phyloP scores from a whole-genome alignment of 2,329 filamentous ascomycete genomes.

The Microcera coccophila region DNA sequence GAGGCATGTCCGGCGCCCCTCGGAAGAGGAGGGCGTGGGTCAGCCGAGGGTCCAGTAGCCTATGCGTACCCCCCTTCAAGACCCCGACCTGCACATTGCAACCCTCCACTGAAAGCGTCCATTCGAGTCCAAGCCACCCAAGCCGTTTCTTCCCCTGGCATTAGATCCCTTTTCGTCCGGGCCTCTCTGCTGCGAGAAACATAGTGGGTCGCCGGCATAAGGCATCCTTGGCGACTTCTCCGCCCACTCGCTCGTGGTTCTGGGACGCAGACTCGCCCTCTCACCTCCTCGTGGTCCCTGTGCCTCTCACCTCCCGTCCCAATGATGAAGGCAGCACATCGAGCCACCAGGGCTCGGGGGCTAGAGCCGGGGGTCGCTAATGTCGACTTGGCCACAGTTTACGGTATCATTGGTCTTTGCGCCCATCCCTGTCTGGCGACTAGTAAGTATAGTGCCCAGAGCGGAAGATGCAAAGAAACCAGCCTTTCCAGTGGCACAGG shows the following conservation, averaged over 20 bases:
- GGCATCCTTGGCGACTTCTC: not conserved
- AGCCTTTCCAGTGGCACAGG: slow-evolving; percentile 16
- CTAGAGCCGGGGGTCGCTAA: slow-evolving; percentile 15
- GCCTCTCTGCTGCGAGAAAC: not conserved
- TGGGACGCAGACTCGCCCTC: not conserved
- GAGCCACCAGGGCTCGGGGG: slow-evolving; percentile 16
- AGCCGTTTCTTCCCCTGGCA: slow-evolving; percentile 1
- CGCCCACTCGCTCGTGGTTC: not conserved
- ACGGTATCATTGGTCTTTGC: slow-evolving; percentile 23
- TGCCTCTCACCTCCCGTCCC: slow-evolving; percentile 13
- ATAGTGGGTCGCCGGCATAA: not conserved
- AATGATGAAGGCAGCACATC: slow-evolving; percentile 18
- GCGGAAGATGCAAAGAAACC: slow-evolving; percentile 22
- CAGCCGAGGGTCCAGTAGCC: not conserved
- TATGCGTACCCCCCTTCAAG: not conserved
- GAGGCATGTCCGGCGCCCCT: not conserved
- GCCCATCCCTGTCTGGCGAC: slow-evolving; percentile 20
- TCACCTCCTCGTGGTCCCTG: not conserved
- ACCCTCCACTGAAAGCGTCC: not conserved
- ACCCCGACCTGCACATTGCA: not conserved
- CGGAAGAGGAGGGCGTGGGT: not conserved
- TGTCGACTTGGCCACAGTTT: slow-evolving; percentile 15
- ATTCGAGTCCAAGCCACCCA: not conserved
- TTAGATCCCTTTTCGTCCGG: slow-evolving; percentile 1
- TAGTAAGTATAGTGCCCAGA: slow-evolving; percentile 14